These are phyloP conservation scores for Thelonectria olida DNA, from an alignment of 2,329 filamentous ascomycete genomes.

Conservation along the genomic window DNA sequence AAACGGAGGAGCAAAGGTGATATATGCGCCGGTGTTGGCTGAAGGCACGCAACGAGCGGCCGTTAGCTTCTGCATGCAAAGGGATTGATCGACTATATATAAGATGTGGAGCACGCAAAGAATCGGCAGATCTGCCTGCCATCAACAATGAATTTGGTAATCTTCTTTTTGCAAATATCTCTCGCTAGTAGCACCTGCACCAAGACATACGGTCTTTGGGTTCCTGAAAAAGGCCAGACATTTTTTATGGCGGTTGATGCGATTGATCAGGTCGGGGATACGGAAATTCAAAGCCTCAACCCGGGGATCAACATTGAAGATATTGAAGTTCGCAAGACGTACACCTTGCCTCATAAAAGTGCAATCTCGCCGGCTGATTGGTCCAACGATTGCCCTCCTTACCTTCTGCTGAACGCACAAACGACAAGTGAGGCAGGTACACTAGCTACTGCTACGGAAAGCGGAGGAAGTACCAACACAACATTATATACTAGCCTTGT, in stretches of 20 bases:
- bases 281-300: neutral
- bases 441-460: neutral
- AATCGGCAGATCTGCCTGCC: too few species aligned
- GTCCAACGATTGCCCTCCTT: neutral
- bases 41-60: too few species aligned
- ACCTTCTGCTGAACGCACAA: neutral
- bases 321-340: neutral
- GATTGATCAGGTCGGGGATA: neutral
- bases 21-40: too few species aligned
- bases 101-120: too few species aligned
- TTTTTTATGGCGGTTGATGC: neutral
- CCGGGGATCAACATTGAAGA: neutral
- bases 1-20: too few species aligned
- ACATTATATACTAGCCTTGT: neutral
- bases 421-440: neutral
- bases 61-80: too few species aligned
- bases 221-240: neutral
- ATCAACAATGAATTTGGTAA: neutral
- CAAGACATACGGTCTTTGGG: neutral
- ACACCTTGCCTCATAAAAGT: neutral
- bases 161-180: neutral
- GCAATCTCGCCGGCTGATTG: neutral
- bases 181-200: neutral
- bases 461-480: neutral
- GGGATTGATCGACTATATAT: too few species aligned